Base-by-base conservation (phyloP, 2,329 filamentous ascomycete species). In the Aureobasidium sp. region DNA sequence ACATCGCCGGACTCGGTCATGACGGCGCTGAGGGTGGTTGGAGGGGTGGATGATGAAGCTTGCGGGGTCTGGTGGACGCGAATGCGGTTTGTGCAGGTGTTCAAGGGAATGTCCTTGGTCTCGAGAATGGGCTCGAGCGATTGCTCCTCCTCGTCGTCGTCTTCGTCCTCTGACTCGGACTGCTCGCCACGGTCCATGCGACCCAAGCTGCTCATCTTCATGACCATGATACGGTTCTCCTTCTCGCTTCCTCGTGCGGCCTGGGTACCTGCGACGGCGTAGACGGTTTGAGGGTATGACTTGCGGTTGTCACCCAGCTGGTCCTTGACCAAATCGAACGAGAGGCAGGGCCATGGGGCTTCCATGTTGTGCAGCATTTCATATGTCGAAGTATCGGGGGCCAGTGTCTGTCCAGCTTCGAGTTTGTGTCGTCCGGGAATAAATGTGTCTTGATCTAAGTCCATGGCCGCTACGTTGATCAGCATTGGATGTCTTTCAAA, bases 291-390 rank as follows among this genome's bases (percentile, higher is more conserved):
- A 30, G 94, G 94, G 76, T 95, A 99, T n/a, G 88, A 86, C 74
- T 88, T 95, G 71, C 94, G 88, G 75, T 91, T 86, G 72, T 96
- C 88, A 67, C 94, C 94, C 21, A 99, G 83, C 58, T 82, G 81
- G 76, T 99, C 94, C 69, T 83, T 87, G 65, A 99, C 77, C 63
- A 99, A 88, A 73, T 97, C 94, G 76, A 97, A 96, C 2, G 93
- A 97, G 16, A 99, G 83, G 73, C 94, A 99, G 3, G 94, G 94
- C 94, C 94, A 99, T 1, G 91, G 91, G 8, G 92, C 92, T 75
- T 89, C 94, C 66, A 99, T 83, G 64, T 86, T 91, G 80, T 99
- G 94, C 63, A 99, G 85, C 91, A 99, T 95, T 74, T 97, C 89
- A 79, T 99, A 99, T 6, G 93, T 93, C 16, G 89, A 90, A 63